Base-by-base conservation (phyloP, 2,329 filamentous ascomycete species). In the Aureobasidium sp. region DNA sequence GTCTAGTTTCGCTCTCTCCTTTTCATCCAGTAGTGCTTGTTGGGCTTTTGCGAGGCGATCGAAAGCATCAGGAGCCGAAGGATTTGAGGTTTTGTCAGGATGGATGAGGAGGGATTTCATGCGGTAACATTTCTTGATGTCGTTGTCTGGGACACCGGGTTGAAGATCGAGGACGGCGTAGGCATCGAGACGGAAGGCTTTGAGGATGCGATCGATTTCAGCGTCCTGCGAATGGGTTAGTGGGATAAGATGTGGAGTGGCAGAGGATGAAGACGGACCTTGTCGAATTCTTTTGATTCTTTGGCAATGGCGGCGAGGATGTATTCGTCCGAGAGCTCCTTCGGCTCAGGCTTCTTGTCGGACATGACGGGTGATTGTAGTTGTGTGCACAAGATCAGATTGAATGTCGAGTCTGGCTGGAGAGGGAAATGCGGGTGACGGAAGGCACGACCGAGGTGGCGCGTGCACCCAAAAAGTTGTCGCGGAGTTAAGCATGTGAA, bases 81-180 rank as follows among this genome's bases (percentile, higher is more conserved):
- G 88, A 72, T 99, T 97, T 71, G 86, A 86, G 62, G 94, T 97
- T 76, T 99, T 99, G 80, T 99, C 94, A 7, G 94, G 94, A 79
- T 99, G 94, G 79, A 99, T 97, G 53, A 99, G 86, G 62, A 99
- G 87, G n/a, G 94, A 99, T 76, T 97, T 97, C 70, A 91, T 92
- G 80, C 94, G 92, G 78, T 97, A 99, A 67, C 85, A 84, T 68
- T 87, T 80, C 77, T 97, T 97, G 81, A 99, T 97, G 77, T 97
- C 94, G 63, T 90, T 92, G 69, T 97, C 93, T 61, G 94, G 86
- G 25, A 97, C 91, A 72, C 94, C 94, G 3, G 94, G 94, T 74
- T 96, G 91, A 49, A 99, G 88, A 74, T 95, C 94, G 49, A 99
- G 87, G 53, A 99, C 91, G 55, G 93, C 90, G 75, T 99, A 99